phyloP scores from a whole-genome alignment of 805 yeast species.

The Starmerella sirachaensis region DNA sequence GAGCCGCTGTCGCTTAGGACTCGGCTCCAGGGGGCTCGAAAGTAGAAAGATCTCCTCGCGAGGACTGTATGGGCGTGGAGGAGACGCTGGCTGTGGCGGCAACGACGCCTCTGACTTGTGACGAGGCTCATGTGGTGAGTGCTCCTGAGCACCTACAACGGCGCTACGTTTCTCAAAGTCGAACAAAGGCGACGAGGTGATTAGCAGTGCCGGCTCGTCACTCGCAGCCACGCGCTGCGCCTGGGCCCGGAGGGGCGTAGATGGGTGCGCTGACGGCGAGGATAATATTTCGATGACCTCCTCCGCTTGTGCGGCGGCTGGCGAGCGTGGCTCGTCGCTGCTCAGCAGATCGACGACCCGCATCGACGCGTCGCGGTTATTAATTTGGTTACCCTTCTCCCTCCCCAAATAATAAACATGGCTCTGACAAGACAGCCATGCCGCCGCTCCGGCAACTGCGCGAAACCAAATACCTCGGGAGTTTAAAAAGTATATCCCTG shows the following conservation, averaged over 20 bases:
- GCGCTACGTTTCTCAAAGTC: slow-evolving; percentile 1
- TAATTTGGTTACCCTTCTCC: no score
- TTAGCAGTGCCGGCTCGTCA: neutral
- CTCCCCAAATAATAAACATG: neutral
- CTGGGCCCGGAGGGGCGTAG: no score
- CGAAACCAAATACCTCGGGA: no score
- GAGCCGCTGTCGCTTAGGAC: neutral
- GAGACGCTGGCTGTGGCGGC: neutral
- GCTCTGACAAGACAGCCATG: no score
- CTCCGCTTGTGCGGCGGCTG: neutral
- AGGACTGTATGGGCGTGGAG: neutral
- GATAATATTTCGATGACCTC: slow-evolving; percentile 14
- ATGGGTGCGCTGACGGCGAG: slow-evolving; percentile 11
- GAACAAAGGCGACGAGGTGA: slow-evolving; percentile 4
- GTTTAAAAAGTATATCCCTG: no score
- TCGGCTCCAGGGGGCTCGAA: neutral
- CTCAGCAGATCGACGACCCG: slow-evolving; percentile 10
- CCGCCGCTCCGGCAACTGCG: no score
- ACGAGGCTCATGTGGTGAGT: neutral
- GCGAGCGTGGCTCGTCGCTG: neutral
- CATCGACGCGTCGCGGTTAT: neutral
- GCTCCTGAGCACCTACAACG: no score
- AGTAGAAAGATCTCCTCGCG: neutral
- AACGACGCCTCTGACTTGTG: neutral
- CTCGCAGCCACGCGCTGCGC: neutral